Evolutionary conservation across 345 rosid species (phyloP).

Genomic region (Luvunga scandens): DNA sequence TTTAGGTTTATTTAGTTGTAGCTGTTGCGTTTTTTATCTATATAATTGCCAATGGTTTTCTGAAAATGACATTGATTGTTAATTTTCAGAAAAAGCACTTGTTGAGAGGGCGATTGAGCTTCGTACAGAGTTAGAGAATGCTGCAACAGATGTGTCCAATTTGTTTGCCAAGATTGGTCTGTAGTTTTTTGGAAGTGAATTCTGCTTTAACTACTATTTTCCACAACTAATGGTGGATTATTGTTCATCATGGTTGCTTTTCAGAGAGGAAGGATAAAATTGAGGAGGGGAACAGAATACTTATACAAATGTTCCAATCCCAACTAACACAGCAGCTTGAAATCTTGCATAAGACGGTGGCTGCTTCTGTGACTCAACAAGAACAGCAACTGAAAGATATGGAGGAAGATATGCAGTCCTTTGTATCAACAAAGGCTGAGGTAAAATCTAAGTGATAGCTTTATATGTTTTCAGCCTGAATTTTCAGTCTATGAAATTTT

Average conservation of each 20-base stretch:
- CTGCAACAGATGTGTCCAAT: constrained; percentile 81
- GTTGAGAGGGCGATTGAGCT: constrained; percentile 87
- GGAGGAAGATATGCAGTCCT: constrained; percentile 96
- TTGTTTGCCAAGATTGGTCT: constrained; percentile 88
- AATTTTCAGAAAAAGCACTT: constrained; percentile 66
- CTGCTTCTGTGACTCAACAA: constrained; percentile 81
- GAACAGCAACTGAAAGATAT: constrained; percentile 84
- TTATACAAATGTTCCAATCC: constrained; percentile 74
- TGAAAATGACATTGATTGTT: constrained; percentile 9
- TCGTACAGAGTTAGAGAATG: constrained; percentile 78
- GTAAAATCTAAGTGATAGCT: constrained; percentile 27
- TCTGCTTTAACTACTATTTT: constrained; percentile 7
- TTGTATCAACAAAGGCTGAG: constrained; percentile 80
- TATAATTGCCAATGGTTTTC: background rate
- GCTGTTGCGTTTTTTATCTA: background rate
- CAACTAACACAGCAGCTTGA: constrained; percentile 84
- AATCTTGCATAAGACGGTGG: constrained; percentile 81
- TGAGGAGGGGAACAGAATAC: constrained; percentile 76
- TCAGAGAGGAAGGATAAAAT: constrained; percentile 94
- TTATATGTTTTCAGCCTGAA: background rate
- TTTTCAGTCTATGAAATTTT: constrained; percentile 12
- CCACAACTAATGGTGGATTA: constrained; percentile 12
- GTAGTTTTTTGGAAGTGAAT: constrained; percentile 17
- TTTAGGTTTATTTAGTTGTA: background rate
- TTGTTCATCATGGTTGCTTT: constrained; percentile 20